Conservation (phyloP, 345 rosid species). For the Syzygium oleosum region DNA sequence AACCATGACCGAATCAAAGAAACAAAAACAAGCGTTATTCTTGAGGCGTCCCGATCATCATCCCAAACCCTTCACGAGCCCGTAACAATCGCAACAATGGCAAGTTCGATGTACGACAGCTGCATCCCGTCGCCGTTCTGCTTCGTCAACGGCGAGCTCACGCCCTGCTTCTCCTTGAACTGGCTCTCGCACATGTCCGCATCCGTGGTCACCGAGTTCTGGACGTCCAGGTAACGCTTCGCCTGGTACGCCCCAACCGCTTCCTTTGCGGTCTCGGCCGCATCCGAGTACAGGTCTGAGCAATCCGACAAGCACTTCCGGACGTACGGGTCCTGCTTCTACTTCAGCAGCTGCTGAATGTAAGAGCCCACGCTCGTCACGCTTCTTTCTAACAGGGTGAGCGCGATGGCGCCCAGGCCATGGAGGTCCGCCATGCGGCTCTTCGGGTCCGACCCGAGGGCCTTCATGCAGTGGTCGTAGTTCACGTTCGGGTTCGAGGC, state of each 20-base stretch:
- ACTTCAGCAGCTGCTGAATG: slow-evolving; percentile 16
- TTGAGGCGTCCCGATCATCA: neutral
- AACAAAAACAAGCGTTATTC: neutral
- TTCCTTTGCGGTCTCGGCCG: slow-evolving; percentile 19
- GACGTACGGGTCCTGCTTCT: slow-evolving; percentile 11
- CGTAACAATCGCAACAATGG: slow-evolving; percentile 11
- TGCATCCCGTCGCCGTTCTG: slow-evolving; percentile 29
- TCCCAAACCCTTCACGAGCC: neutral
- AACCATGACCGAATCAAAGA: neutral
- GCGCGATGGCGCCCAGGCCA: slow-evolving; percentile 26
- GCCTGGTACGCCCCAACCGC: slow-evolving; percentile 23
- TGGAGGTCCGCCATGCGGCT: slow-evolving; percentile 25
- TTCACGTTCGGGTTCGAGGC: slow-evolving; percentile 26
- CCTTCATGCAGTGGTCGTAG: slow-evolving; percentile 32
- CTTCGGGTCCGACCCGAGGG: slow-evolving; percentile 27
- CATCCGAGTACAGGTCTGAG: slow-evolving; percentile 27
- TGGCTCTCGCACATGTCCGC: slow-evolving; percentile 53
- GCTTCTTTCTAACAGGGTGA: slow-evolving; percentile 38
- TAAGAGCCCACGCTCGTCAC: slow-evolving; percentile 25
- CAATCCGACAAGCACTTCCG: slow-evolving; percentile 37
- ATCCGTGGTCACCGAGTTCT: slow-evolving; percentile 2
- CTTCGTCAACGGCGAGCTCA: slow-evolving; percentile 28
- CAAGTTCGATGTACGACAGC: slow-evolving; percentile 38
- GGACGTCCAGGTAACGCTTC: slow-evolving; percentile 3
- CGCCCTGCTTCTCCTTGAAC: slow-evolving; percentile 26